A percentile compares a stretch with the other conserved stretches of the same genome.
Evolutionary conservation across 2,329 filamentous ascomycete species (phyloP).

Genomic region (Penicillium freii): DNA sequence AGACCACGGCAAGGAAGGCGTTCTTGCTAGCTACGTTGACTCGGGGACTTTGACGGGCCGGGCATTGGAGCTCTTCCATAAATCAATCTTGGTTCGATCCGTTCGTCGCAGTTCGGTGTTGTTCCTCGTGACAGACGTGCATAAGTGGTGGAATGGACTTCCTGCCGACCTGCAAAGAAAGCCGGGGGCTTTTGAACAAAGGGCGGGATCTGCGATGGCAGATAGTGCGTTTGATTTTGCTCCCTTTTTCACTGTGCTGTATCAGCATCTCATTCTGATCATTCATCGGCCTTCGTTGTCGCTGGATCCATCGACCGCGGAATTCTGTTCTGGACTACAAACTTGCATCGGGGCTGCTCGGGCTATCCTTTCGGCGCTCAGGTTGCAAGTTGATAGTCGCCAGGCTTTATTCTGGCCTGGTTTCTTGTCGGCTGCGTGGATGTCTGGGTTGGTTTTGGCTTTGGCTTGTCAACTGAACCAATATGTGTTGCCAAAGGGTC

Average conservation of each 20-base stretch:
- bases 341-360: constrained; percentile 43
- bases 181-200: not conserved
- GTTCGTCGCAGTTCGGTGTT: constrained; percentile 39
- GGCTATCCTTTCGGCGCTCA: constrained; percentile 39
- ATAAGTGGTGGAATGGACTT: constrained; percentile 46
- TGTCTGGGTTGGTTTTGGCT: constrained; percentile 43
- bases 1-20: constrained; percentile 28
- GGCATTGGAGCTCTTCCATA: constrained; percentile 44
- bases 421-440: constrained; percentile 42
- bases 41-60: constrained; percentile 42
- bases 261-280: constrained; percentile 42
- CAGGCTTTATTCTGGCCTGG: constrained; percentile 43
- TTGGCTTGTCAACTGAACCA: constrained; percentile 44
- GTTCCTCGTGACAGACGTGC: constrained; percentile 41
- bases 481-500: constrained; percentile 36
- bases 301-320: constrained; percentile 37
- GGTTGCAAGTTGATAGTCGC: constrained; percentile 30
- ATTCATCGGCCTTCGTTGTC: constrained; percentile 43
- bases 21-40: constrained; percentile 41
- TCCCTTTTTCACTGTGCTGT: constrained; percentile 44
- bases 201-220: not conserved
- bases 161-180: constrained; percentile 30
- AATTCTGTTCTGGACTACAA: constrained; percentile 43
- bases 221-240: constrained; percentile 32
- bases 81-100: constrained; percentile 43